Evolutionary conservation across 257 asterid genomes (phyloP), one percentile per base, ranked within the genome.

Genomic region (Marsdenia floribunda): DNA sequence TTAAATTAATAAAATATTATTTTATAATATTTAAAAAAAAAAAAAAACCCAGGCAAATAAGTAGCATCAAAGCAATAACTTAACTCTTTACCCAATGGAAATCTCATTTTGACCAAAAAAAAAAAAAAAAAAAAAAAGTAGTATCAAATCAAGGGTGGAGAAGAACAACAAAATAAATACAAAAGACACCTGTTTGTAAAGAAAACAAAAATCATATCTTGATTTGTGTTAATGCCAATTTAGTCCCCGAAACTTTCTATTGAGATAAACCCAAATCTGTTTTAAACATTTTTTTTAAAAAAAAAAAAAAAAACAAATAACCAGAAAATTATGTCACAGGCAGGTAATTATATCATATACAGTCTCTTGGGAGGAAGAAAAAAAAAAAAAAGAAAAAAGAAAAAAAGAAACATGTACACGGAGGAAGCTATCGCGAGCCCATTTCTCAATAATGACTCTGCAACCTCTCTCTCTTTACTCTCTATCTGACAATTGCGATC

Each of bases 401-500:
- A 38, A 6, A 57, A 52, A 65, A 65, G 50, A 35, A 7, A 59
- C 55, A 44, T 54, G 38, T 58, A 14, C 29, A 18, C 58, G 52
- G 57, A 52, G 70, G 40, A 76, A 76, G 54, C 63, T 35, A 8
- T 8, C 15, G 24, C 29, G 22, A 54, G 19, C 58, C 55, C 58
- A 24, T 38, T 29, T 12, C 65, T 60, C 70, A 57, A 10, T 59
- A 22, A 13, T 19, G 11, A 66, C 37, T 57, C 37, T 21, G 33
- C 67, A 24, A 49, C 5, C n/a, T 29, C 12, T 29, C 38, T 40
- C 6, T 42, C 15, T 13, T 12, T n/a, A 6, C 5, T 15, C 3
- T 44, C n/a, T 22, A 3, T 22, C 42, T 4, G 38, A 54, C 40
- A 52, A 18, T 60, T 44, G 70, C 70, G 67, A 76, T 70, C 80